A percentile compares a stretch with the other conserved stretches of the same genome.
Conservation (phyloP, 2,329 filamentous ascomycete genomes). For the Gnomoniopsis smithogilvyi region DNA sequence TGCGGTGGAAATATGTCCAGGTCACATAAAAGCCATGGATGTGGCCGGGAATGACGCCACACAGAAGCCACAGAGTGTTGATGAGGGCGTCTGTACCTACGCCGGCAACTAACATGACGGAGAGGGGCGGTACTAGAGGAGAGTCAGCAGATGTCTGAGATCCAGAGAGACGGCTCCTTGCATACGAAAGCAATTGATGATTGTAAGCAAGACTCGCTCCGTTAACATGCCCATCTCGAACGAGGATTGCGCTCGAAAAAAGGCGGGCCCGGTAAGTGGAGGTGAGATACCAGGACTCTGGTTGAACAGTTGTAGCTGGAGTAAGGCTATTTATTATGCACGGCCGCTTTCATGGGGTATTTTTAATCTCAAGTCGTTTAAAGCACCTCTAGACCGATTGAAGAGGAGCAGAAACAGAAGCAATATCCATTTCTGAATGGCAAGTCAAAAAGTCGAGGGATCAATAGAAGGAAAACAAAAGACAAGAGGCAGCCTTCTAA, state of each 20-base stretch:
- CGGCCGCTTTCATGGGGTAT: too few relatives aligned
- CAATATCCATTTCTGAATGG: too few relatives aligned
- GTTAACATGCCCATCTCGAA: constrained; percentile 11
- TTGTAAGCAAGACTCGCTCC: constrained; percentile 6
- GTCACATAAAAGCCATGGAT: constrained; percentile 17
- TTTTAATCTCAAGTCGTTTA: too few relatives aligned
- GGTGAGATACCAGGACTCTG: too few relatives aligned
- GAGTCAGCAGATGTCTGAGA: background rate
- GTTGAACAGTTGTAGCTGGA: too few relatives aligned
- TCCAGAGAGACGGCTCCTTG: background rate
- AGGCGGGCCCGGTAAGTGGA: background rate
- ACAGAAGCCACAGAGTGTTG: constrained; percentile 34
- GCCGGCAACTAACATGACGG: constrained; percentile 31
- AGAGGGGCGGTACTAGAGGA: constrained; percentile 10
- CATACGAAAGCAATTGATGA: constrained; percentile 12
- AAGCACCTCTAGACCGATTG: too few relatives aligned
- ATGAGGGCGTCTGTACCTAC: constrained; percentile 55
- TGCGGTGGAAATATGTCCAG: constrained; percentile 16
- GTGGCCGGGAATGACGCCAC: constrained; percentile 17
- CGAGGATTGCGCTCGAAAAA: background rate
- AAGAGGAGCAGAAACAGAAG: too few relatives aligned
- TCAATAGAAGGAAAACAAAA: too few relatives aligned
- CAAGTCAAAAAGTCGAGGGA: too few relatives aligned
- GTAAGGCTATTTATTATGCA: too few relatives aligned
- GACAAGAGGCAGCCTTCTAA: too few relatives aligned